Evolutionary conservation across 306 rosid genomes (phyloP), one percentile per base, ranked within the genome.

Genomic region (Pyrus communis): DNA sequence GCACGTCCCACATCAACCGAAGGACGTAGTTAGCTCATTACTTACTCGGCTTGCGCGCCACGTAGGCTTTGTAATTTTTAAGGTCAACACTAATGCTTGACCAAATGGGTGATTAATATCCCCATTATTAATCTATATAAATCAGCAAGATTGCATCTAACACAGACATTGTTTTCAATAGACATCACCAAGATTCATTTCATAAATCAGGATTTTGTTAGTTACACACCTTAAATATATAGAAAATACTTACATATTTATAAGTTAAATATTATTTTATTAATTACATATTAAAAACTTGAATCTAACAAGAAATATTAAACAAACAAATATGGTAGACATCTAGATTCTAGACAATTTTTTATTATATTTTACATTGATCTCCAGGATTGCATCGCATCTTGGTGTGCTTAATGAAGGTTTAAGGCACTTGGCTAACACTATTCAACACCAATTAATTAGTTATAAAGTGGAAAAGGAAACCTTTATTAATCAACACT

Each of bases 91-190:
- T 25, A 25, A 25, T 46, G 25, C 78, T 79, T 71, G 67, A 75
- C 78, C 75, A 79, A 74, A 45, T 35, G 79, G 38, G 25, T 75
- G 78, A 28, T 49, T 54, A 74, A 64, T 42, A 79, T 75, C 78
- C 51, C 65, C 61, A 63, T 78, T 54, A 13, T 28, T 6, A 33
- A 6, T 15, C 23, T 13, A 30, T 28, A 54, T 71, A 40, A 33
- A 33, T 33, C 38, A 33, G 7, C 38, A 33, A 33, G 7, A 33
- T 33, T 33, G 38, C 38, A 33, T 68, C 69, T 22, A 62, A 67
- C 19, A 7, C 21, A 18, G 23, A 79, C 79, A 57, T 65, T 8
- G 52, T 28, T 52, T 21, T 46, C 75, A 12, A 9, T 63, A 77
- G 9, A 27, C 71, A 72, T 72, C 71, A 43, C 49, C 69, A 81